Percentiles rank a stretch among this genome's conserved stretches.
Evolutionary conservation across 2,329 filamentous ascomycete genomes (phyloP).

Genomic region (Fusarium transvaalense): DNA sequence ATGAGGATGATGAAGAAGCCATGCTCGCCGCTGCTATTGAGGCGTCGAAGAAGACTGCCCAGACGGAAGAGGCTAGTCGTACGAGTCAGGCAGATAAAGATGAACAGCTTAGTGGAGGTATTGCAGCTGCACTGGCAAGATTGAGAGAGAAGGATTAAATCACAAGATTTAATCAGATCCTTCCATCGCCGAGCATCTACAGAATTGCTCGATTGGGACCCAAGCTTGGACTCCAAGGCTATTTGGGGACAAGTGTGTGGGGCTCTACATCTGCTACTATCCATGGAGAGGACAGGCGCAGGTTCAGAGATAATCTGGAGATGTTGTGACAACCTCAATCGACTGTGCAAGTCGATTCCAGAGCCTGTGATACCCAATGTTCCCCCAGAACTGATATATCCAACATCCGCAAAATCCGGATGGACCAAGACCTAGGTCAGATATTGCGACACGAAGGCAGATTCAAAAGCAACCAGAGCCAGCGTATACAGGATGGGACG

Average conservation of each 20-base stretch:
- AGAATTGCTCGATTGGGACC: background rate
- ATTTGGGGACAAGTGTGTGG: background rate
- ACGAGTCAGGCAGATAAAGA: constrained; percentile 37
- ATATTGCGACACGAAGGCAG: background rate
- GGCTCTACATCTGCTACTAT: background rate
- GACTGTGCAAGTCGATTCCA: background rate
- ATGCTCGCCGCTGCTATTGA: constrained; percentile 63
- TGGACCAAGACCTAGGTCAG: background rate
- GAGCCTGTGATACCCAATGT: background rate
- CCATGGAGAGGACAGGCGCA: background rate
- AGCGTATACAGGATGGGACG: background rate
- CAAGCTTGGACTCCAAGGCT: background rate
- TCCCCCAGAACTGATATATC: background rate
- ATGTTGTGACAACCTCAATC: background rate
- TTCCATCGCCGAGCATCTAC: background rate
- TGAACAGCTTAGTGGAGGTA: constrained; percentile 65
- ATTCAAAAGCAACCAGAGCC: background rate
- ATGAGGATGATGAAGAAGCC: constrained; percentile 63
- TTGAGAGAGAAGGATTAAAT: constrained; percentile 60
- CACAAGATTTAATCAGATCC: background rate
- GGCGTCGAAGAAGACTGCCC: constrained; percentile 58
- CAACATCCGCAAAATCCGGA: too few species aligned
- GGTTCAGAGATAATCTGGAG: background rate
- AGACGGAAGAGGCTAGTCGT: constrained; percentile 44
- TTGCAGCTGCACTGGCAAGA: constrained; percentile 72